Evolutionary conservation across 1,284 basidiomycete species (phyloP).

Genomic region (Heterobasidion occidentale): DNA sequence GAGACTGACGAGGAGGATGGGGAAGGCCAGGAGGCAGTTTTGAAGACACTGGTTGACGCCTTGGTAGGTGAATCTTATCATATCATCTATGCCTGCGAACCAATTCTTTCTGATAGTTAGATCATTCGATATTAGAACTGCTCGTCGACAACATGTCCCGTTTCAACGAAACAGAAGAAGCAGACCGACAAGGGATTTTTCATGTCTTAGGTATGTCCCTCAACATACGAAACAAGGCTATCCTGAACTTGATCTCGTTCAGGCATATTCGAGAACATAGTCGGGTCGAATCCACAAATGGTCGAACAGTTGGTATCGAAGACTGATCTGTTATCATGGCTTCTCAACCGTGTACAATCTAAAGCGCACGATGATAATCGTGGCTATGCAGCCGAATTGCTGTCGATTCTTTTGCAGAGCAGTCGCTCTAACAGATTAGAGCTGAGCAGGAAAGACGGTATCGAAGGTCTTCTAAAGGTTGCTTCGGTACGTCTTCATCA

Average conservation of each 20-base stretch:
- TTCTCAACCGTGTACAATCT: slow-evolving; percentile 70
- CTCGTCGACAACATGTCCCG: slow-evolving; percentile 85
- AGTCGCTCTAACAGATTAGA: slow-evolving; percentile 57
- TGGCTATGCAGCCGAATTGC: slow-evolving; percentile 80
- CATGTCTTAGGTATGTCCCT: slow-evolving; percentile 67
- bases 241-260: background rate
- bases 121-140: slow-evolving; percentile 80
- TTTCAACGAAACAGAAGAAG: slow-evolving; percentile 79
- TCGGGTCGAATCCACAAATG: slow-evolving; percentile 77
- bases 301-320: slow-evolving; percentile 63
- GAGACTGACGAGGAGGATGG: slow-evolving; percentile 53
- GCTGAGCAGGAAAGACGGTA: slow-evolving; percentile 64
- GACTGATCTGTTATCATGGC: slow-evolving; percentile 75
- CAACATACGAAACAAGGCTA: background rate
- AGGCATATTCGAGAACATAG: slow-evolving; percentile 91
- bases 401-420: slow-evolving; percentile 84
- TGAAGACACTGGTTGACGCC: slow-evolving; percentile 68
- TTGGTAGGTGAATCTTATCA: slow-evolving; percentile 44
- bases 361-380: slow-evolving; percentile 80
- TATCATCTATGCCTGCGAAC: background rate
- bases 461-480: slow-evolving; percentile 73
- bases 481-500: slow-evolving; percentile 52
- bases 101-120: slow-evolving; percentile 40
- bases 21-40: slow-evolving; percentile 54
- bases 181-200: slow-evolving; percentile 85